phyloP scores from a whole-genome alignment of 352 stramenopile species.

The Phytopythium mirpurense region DNA sequence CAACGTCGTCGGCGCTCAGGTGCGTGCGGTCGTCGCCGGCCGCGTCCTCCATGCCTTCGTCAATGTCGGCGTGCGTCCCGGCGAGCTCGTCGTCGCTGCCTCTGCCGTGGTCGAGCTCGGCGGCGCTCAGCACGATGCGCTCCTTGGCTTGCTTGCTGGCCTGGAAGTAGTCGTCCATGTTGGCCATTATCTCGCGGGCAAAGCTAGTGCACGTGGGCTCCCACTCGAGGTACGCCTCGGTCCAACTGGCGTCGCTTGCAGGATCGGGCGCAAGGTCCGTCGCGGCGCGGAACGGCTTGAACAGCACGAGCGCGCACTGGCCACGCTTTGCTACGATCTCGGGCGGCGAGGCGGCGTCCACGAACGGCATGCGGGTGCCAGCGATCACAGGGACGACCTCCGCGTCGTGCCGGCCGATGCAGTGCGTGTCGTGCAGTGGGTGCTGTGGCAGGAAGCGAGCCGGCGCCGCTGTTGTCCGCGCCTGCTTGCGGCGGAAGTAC shows the following conservation, averaged over 20 bases:
- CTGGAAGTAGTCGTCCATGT: conserved; percentile 10
- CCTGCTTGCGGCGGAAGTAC: not conserved
- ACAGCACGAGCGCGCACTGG: conserved; percentile 1
- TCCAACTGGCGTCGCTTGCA: not conserved
- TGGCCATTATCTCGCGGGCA: conserved; percentile 5
- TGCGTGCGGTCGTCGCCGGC: not conserved
- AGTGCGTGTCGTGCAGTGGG: not conserved
- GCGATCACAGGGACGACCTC: not conserved
- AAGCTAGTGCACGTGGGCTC: not conserved
- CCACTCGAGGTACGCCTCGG: not conserved
- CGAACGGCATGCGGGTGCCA: not conserved
- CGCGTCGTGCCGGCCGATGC: not conserved
- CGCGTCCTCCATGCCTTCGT: not conserved
- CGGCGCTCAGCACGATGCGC: not conserved
- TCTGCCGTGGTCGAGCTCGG: not conserved
- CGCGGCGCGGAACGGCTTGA: not conserved
- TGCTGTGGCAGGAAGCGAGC: not conserved
- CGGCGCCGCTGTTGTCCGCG: not conserved
- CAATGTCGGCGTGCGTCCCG: not conserved
- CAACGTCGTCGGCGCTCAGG: not conserved
- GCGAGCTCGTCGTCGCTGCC: not conserved
- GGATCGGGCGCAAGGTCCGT: not conserved
- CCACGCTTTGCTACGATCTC: not conserved
- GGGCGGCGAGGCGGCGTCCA: not conserved
- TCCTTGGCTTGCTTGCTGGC: conserved; percentile 2